A percentile compares a stretch with the other conserved stretches of the same genome.
Evolutionary conservation across 441 rosid genomes (phyloP).

Genomic region (Pelargonium australe): DNA sequence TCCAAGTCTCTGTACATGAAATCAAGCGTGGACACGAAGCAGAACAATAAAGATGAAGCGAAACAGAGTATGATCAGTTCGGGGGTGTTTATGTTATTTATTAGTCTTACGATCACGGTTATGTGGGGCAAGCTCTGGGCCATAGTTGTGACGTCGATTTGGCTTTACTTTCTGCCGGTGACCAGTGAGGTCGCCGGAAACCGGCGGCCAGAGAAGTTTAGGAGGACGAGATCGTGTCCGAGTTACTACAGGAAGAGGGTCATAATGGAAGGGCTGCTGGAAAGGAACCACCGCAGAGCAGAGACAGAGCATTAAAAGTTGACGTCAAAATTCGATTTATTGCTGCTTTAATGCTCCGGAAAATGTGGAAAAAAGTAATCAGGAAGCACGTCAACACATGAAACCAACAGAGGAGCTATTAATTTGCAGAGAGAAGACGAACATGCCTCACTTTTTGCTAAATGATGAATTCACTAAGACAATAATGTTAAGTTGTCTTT

Average conservation of each 20-base stretch:
- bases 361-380: no score
- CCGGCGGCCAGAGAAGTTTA: slow-evolving; percentile 4
- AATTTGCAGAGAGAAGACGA: no score
- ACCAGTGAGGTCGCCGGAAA: background rate
- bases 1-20: background rate
- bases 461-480: no score
- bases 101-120: slow-evolving; percentile 27
- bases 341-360: no score
- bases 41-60: background rate
- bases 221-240: slow-evolving; percentile 6
- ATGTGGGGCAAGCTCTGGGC: slow-evolving; percentile 40
- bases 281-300: no score
- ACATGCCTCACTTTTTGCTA: no score
- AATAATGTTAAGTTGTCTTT: no score
- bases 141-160: slow-evolving; percentile 34
- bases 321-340: no score
- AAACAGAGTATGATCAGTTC: slow-evolving; percentile 1
- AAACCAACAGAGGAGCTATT: no score
- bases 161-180: slow-evolving; percentile 26
- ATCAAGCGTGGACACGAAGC: background rate
- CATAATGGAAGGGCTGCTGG: slow-evolving; percentile 21
- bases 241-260: slow-evolving; percentile 23
- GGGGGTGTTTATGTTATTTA: slow-evolving; percentile 20
- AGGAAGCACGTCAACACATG: no score
- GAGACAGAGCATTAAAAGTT: no score